These are phyloP conservation scores for Leccinum pachyderme DNA, from an alignment of 1,284 basidiomycete genomes.

Conservation along the genomic window DNA sequence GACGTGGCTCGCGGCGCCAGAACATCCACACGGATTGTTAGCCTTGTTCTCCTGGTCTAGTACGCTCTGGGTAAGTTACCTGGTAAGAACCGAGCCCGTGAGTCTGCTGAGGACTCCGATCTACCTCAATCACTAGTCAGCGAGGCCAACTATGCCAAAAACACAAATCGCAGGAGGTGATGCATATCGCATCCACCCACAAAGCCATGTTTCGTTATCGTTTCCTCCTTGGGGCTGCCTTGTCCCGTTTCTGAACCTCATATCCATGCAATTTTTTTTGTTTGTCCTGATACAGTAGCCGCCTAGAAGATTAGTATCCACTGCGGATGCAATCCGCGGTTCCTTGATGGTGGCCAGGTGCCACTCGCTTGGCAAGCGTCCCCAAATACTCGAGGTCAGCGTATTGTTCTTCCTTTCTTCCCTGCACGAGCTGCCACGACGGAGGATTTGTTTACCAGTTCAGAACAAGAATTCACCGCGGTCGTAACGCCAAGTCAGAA, in stretches of 20 bases:
- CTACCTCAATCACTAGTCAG: slow-evolving; percentile 1
- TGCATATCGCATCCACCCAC: not conserved
- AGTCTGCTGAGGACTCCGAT: not conserved
- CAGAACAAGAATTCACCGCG: not conserved
- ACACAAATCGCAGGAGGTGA: not conserved
- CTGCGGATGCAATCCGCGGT: not conserved
- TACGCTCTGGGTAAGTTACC: slow-evolving; percentile 4
- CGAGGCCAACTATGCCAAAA: not conserved
- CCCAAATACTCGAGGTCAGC: not conserved
- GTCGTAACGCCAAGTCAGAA: not conserved
- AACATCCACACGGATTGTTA: not conserved
- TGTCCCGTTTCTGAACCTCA: not conserved
- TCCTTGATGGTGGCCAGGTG: slow-evolving; percentile 2
- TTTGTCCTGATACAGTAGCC: not conserved
- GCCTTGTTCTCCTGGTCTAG: slow-evolving; percentile 14
- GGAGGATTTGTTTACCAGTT: not conserved
- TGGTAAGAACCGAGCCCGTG: not conserved
- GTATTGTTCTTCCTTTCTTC: not conserved
- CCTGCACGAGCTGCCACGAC: not conserved
- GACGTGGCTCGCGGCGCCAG: slow-evolving; percentile 1
- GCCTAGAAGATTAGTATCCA: not conserved
- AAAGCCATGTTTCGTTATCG: not conserved
- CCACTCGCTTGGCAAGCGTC: not conserved
- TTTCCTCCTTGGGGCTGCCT: not conserved
- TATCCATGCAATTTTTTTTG: not conserved